Evolutionary conservation across 371 early-diverging fungal species (phyloP), one percentile per base, ranked within the genome.

Genomic region (Apophysomyces ossiformis): DNA sequence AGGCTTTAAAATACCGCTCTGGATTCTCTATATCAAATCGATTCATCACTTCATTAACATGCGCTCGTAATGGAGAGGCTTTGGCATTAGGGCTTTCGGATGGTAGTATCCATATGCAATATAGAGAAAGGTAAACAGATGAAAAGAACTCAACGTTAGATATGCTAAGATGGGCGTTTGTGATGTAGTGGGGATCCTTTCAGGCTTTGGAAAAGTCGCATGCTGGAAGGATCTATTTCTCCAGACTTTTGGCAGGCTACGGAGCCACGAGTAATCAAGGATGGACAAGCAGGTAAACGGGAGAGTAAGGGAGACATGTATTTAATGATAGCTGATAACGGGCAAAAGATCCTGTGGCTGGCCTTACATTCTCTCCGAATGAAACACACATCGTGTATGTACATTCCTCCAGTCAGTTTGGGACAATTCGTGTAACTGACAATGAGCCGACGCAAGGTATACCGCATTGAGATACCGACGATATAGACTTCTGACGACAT

Each of bases 11-110:
- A 13, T 66, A 60, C 39, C 21, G 57, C 9, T 45, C 16, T 15
- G 69, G 73, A 18, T 64, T 72, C 61, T 21, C 66, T 32, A 67
- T 77, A 26, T 39, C 65, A 5, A 69, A 68, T 16, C 60, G 70
- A 13, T 75, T 78, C 61, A 68, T 83, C 4, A 71, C 79, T n/a
- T 73, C 61, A 12, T 54, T 77, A 8, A 64, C 70, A 37, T 56
- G 54, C 7, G 70, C 66, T 4, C 38, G 58, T 0, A 35, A 47
- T 4, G 73, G 75, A 26, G 56, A 60, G 5, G 54, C 54, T 4
- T 26, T 83, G 4, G 67, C 74, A 0, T 57, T 83, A 4, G 83
- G 83, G 0, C 66, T 83, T 35, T 78, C 79, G 1, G 76, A 83
- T 64, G 83, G 83, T 2, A 77, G 77, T 60, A 63, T 78, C 21